phyloP scores from a whole-genome alignment of 108 stramenopile species.

The Conticribra guillardii region DNA sequence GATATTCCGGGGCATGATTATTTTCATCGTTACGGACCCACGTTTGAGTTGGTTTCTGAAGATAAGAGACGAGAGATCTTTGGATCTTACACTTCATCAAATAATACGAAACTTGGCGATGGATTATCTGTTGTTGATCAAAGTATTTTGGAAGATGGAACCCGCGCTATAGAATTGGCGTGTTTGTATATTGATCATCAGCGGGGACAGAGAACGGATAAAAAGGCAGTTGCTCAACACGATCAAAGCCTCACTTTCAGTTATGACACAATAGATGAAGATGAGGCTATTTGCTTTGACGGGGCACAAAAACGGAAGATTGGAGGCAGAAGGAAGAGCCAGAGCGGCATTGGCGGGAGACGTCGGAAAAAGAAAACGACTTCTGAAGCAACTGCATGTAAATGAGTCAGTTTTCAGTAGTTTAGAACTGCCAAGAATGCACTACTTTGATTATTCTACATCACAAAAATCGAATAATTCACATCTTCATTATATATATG shows the following conservation, averaged over 20 bases:
- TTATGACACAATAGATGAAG: conserved; percentile 4
- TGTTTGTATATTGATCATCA: conserved; percentile 37
- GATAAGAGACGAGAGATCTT: conserved; percentile 27
- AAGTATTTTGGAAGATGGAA: conserved; percentile 23
- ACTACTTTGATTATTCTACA: no score
- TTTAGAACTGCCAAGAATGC: no score
- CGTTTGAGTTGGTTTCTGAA: conserved; percentile 40
- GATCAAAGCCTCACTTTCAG: neutral
- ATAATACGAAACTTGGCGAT: neutral
- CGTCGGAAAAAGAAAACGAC: neutral
- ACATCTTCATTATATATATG: no score
- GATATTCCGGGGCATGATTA: conserved; percentile 50
- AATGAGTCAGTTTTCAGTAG: no score
- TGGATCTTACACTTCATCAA: conserved; percentile 17
- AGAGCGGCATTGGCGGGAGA: neutral
- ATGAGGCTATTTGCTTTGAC: neutral
- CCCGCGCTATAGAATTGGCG: conserved; percentile 18
- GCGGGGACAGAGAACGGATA: conserved; percentile 2
- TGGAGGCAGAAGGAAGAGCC: neutral
- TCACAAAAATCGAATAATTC: no score
- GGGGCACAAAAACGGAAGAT: neutral
- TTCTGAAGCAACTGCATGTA: no score
- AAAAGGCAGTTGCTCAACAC: neutral
- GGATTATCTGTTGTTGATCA: neutral
- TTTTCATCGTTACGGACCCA: conserved; percentile 57